Conservation (phyloP, 768 basidiomycete genomes). For the Neoboletus subvelutipes region DNA sequence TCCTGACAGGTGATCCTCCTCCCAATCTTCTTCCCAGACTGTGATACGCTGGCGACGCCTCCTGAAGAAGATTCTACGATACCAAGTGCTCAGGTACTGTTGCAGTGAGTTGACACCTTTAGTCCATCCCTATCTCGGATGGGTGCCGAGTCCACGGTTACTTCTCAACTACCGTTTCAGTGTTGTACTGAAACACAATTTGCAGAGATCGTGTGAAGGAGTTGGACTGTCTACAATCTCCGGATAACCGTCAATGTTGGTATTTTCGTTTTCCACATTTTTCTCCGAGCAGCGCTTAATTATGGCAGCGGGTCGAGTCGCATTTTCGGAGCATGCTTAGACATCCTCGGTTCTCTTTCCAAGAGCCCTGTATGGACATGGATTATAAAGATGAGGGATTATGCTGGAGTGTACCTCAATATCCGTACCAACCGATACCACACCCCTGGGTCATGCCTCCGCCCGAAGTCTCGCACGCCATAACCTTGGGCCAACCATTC, state of each 20-base stretch:
- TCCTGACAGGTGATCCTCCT: not conserved
- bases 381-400: constrained; percentile 21
- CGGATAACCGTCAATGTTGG: constrained; percentile 3
- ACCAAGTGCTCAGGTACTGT: not conserved
- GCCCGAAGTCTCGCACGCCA: constrained; percentile 17
- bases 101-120: constrained; percentile 9
- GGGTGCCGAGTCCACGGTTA: not conserved
- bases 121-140: not conserved
- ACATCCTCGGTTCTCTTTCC: constrained; percentile 6
- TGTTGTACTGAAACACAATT: not conserved
- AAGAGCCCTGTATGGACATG: constrained; percentile 8
- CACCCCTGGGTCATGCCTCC: constrained; percentile 14
- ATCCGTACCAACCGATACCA: constrained; percentile 18
- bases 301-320: not conserved
- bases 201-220: not conserved
- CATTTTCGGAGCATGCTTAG: constrained; percentile 17
- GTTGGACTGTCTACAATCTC: not conserved
- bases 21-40: not conserved
- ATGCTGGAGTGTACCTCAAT: constrained; percentile 8
- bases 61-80: not conserved
- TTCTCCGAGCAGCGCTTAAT: not conserved
- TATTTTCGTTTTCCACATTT: not conserved
- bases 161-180: not conserved
- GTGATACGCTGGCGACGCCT: not conserved
- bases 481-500: constrained; percentile 25